phyloP scores from a whole-genome alignment of 192 early-diverging fungal species.

The Fimicolochytrium jonesii region DNA sequence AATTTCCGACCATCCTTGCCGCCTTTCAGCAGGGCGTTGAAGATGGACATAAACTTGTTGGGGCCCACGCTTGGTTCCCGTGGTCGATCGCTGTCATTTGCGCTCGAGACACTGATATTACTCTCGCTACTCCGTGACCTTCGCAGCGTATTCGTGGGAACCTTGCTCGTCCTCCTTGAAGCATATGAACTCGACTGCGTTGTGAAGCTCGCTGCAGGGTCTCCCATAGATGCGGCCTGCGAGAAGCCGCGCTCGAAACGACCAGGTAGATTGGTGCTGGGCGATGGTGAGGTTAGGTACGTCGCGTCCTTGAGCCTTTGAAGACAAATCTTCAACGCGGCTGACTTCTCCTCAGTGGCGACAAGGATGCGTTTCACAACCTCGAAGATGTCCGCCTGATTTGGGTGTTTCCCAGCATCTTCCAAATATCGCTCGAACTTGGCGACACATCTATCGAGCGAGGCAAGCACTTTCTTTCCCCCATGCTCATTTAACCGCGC shows the following conservation, averaged over 20 bases:
- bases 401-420: conserved; percentile 13
- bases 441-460: conserved; percentile 17
- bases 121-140: conserved; percentile 19
- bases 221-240: neutral
- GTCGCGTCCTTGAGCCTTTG: conserved; percentile 9
- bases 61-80: conserved; percentile 3
- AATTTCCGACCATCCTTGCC: conserved; percentile 30
- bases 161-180: conserved; percentile 8
- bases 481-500: conserved; percentile 25
- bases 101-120: conserved; percentile 10
- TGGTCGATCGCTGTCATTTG: conserved; percentile 3
- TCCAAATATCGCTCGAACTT: conserved; percentile 20
- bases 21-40: conserved; percentile 62
- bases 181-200: neutral
- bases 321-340: conserved; percentile 10
- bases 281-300: neutral
- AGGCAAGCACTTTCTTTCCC: conserved; percentile 30
- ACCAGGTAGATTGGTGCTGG: neutral
- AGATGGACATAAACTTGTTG: conserved; percentile 65
- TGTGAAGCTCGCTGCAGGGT: neutral
- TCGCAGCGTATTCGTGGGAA: conserved; percentile 6
- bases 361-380: conserved; percentile 17
- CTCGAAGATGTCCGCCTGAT: conserved; percentile 21
- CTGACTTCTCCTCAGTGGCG: conserved; percentile 24
- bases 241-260: neutral